phyloP scores from a whole-genome alignment of 1,284 basidiomycete species.

The Athelia sp. region DNA sequence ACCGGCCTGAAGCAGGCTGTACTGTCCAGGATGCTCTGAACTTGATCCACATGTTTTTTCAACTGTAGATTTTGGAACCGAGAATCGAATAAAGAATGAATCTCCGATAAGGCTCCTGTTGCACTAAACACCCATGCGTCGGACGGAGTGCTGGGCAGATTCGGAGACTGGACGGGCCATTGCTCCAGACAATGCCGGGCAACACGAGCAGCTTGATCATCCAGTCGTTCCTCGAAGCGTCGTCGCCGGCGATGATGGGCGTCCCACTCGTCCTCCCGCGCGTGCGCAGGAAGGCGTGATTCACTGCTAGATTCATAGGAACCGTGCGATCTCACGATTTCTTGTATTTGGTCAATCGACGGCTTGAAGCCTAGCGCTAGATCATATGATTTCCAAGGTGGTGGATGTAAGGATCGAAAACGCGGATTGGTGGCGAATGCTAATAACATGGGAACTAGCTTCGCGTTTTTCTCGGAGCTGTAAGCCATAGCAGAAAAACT shows the following conservation, averaged over 20 bases:
- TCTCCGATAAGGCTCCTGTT: constrained; percentile 6
- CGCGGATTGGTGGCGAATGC: constrained; percentile 22
- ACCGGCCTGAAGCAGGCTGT: too few species aligned
- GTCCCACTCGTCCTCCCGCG: neutral
- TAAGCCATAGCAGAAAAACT: constrained; percentile 28
- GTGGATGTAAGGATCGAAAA: constrained; percentile 12
- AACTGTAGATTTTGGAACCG: neutral
- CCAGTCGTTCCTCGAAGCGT: neutral
- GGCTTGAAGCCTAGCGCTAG: constrained; percentile 10
- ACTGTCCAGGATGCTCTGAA: neutral
- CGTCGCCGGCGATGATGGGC: neutral
- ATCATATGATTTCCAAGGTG: constrained; percentile 9
- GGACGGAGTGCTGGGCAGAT: neutral
- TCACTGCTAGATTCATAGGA: neutral
- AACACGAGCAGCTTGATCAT: neutral
- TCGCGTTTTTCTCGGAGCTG: constrained; percentile 7
- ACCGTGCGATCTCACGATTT: neutral
- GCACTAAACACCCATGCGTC: neutral
- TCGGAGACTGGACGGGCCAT: neutral
- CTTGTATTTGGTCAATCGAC: constrained; percentile 1
- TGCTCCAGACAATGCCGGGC: neutral
- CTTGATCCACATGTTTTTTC: neutral
- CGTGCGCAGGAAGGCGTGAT: constrained; percentile 15
- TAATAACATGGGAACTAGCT: constrained; percentile 23
- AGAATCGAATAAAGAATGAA: neutral